Base-by-base conservation (phyloP, 116 monocot genomes). In the Posidonia oceanica region DNA sequence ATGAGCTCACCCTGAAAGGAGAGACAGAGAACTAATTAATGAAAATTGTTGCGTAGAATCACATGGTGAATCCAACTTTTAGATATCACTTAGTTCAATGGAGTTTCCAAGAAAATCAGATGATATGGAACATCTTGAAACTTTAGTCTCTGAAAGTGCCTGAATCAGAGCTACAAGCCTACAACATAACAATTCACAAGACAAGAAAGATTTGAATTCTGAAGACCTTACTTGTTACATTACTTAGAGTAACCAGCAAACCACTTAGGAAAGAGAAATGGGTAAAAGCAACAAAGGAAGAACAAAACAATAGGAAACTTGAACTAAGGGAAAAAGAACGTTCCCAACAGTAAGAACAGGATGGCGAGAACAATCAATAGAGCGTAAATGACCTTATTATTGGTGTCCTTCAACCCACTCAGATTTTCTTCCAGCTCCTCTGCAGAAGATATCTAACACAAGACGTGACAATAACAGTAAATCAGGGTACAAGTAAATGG, bases 371-470 rank as follows among this genome's bases (percentile, higher is more conserved):
- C 12, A 41, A 40, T 41, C 41, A 42, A 41, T 65, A 63, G 38
- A 14, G 29, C 8, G 38, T 44, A 42, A 14, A n/a, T n/a, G 23
- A 58, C 54, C 67, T 66, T 54, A 57, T 74, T 10, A 42, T 66
- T 36, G 10, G 16, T 12, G 12, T 73, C 38, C 66, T 29, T 29
- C 29, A 29, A 29, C 29, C 63, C 73, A 80, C 37, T 65, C 41
- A 80, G 77, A 76, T 75, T 80, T 59, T 51, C 74, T 70, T 86
- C 88, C 44, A 91, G 82, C 73, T 88, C 88, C 64, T 88, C 86
- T 17, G 69, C 77, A 79, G 88, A 84, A 65, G 54, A 72, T 74
- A 91, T 84, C 88, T 95, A 83, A 29, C 20, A 16, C 36, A 61
- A 42, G 44, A 23, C 10, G 23, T 37, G 4, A 14, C 5, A 37